Conservation (phyloP, 2,329 filamentous ascomycete genomes). For the Zasmidium citrigriseum region DNA sequence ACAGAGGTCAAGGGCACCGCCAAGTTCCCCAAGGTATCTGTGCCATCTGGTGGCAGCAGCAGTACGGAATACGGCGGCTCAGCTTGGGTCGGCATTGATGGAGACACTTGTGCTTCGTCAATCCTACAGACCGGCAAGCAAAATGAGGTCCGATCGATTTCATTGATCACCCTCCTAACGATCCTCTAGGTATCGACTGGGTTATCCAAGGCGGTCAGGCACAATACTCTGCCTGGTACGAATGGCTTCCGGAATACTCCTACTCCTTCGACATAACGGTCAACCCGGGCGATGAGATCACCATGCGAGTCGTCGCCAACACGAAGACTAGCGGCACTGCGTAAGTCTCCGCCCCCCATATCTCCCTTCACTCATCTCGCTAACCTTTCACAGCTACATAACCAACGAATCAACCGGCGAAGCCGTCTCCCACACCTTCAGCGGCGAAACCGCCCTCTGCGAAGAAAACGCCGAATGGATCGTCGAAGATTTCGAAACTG, state of each 20-base stretch:
- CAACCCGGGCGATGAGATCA: conserved; percentile 48
- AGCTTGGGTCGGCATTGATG: conserved; percentile 64
- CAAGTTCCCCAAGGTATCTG: conserved; percentile 53
- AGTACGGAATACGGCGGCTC: conserved; percentile 48
- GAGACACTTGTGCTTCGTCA: conserved; percentile 52
- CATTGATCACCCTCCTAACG: conserved; percentile 36
- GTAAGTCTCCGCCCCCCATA: background rate
- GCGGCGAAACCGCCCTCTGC: conserved; percentile 49
- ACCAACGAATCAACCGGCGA: conserved; percentile 56
- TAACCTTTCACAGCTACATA: conserved; percentile 33
- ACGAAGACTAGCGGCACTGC: conserved; percentile 46
- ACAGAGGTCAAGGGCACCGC: conserved; percentile 57
- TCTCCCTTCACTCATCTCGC: background rate
- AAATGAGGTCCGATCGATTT: background rate
- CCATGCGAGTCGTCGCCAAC: conserved; percentile 42
- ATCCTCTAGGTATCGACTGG: conserved; percentile 62
- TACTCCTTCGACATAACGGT: conserved; percentile 54
- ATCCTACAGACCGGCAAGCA: conserved; percentile 33
- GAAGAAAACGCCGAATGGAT: conserved; percentile 65
- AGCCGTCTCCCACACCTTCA: conserved; percentile 55
- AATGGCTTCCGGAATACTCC: conserved; percentile 61
- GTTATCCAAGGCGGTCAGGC: conserved; percentile 46
- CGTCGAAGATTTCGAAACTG: conserved; percentile 56
- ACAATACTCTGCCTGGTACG: conserved; percentile 60
- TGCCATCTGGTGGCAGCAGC: conserved; percentile 40